These are phyloP conservation scores for Malus sylvestris DNA, from an alignment of 306 rosid genomes.

Conservation along the genomic window DNA sequence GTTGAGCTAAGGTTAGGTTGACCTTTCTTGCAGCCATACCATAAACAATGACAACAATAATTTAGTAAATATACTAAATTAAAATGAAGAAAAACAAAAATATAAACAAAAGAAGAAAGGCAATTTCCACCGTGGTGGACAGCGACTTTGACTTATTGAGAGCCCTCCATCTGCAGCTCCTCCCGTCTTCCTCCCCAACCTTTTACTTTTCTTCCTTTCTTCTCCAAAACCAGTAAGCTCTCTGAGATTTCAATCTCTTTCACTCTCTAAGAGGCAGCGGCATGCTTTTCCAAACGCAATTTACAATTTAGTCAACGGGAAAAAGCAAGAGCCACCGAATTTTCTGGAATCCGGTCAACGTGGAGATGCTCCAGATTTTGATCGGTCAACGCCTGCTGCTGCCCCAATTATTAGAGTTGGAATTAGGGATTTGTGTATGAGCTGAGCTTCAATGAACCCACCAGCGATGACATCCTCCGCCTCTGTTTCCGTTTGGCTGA, in stretches of 20 bases:
- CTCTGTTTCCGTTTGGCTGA: constrained; percentile 36
- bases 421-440: neutral
- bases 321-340: neutral
- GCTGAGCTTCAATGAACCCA: neutral
- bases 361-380: neutral
- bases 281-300: neutral
- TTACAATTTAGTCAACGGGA: neutral
- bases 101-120: neutral
- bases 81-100: neutral
- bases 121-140: constrained; percentile 11
- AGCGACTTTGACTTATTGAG: constrained; percentile 1
- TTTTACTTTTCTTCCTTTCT: neutral
- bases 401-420: neutral
- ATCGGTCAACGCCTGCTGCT: constrained; percentile 1
- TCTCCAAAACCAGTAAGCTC: neutral
- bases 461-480: neutral
- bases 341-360: neutral
- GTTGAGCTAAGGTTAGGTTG: too few species aligned
- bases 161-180: neutral
- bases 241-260: neutral
- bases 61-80: too few species aligned
- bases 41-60: too few species aligned
- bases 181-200: neutral
- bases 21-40: too few species aligned
- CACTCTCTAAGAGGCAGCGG: neutral